Evolutionary conservation across 2,329 filamentous ascomycete species (phyloP).

Genomic region (Huntiella bhutanensis): DNA sequence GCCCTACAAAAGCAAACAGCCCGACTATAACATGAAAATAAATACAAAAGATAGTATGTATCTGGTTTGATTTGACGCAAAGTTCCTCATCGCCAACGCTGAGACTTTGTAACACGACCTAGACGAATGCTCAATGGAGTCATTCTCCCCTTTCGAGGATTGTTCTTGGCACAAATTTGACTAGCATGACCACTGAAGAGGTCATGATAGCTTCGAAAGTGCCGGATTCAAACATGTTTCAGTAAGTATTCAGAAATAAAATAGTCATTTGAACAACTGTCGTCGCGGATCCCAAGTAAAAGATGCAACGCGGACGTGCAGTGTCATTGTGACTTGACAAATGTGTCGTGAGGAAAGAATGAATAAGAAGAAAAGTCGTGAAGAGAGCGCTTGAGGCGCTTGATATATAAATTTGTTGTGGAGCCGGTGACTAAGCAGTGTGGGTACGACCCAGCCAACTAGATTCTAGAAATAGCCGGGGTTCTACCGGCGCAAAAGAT

Average conservation of each 20-base stretch:
- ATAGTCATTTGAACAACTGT: too few species aligned
- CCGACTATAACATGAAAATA: not conserved
- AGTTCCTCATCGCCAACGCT: constrained; percentile 53
- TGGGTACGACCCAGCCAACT: not conserved
- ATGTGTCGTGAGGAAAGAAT: not conserved
- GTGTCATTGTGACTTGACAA: not conserved
- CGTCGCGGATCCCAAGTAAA: constrained; percentile 1
- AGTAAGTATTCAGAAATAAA: too few species aligned
- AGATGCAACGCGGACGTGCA: constrained; percentile 1
- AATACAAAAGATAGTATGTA: constrained; percentile 27
- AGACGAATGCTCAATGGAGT: constrained; percentile 79
- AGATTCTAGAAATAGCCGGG: not conserved
- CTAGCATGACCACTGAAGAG: constrained; percentile 55
- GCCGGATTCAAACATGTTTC: constrained; percentile 25
- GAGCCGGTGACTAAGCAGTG: constrained; percentile 7
- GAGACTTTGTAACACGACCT: constrained; percentile 84
- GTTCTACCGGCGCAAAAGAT: constrained; percentile 1
- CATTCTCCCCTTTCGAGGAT: constrained; percentile 28
- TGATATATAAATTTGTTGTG: constrained; percentile 2
- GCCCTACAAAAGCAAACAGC: too few species aligned
- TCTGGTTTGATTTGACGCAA: constrained; percentile 77
- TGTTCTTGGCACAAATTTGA: constrained; percentile 75
- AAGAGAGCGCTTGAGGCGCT: not conserved
- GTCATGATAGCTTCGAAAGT: constrained; percentile 85
- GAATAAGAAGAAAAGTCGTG: not conserved